Conservation (phyloP, 2,329 filamentous ascomycete genomes). For the Exutisphaerella laricina region DNA sequence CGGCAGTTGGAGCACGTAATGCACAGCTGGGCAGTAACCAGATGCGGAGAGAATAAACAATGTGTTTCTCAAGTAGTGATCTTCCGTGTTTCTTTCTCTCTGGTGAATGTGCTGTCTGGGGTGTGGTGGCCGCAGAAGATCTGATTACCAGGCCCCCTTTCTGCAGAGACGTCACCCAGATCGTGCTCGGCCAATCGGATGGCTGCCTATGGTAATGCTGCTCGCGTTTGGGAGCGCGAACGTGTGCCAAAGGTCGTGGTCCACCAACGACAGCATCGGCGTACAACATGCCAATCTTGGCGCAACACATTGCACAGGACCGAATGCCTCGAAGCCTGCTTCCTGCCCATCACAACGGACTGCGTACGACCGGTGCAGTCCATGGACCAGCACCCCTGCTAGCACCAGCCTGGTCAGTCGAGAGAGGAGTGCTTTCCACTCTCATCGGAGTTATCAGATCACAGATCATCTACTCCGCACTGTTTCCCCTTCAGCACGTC, state of each 20-base stretch:
- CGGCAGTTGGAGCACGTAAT: not conserved
- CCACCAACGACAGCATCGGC: not conserved
- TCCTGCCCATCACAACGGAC: too few relatives aligned
- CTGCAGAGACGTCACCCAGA: not conserved
- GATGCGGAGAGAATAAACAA: not conserved
- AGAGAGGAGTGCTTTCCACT: not conserved
- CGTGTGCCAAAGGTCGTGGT: too few relatives aligned
- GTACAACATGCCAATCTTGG: not conserved
- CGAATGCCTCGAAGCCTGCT: not conserved
- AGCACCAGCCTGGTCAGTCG: not conserved
- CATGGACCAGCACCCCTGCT: not conserved
- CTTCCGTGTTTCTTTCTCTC: not conserved
- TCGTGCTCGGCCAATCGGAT: not conserved
- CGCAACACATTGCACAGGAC: not conserved
- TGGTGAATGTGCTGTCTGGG: too few relatives aligned
- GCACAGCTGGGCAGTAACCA: not conserved
- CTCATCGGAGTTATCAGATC: conserved; percentile 9
- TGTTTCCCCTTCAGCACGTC: too few relatives aligned
- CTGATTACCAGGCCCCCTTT: not conserved
- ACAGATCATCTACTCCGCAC: conserved; percentile 14
- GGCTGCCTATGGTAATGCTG: too few relatives aligned
- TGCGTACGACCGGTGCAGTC: too few relatives aligned
- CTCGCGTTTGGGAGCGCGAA: too few relatives aligned
- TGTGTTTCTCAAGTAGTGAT: not conserved
- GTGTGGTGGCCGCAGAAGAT: too few relatives aligned